Conservation (phyloP, 1,284 basidiomycete genomes). For the Naganishia cerealis region DNA sequence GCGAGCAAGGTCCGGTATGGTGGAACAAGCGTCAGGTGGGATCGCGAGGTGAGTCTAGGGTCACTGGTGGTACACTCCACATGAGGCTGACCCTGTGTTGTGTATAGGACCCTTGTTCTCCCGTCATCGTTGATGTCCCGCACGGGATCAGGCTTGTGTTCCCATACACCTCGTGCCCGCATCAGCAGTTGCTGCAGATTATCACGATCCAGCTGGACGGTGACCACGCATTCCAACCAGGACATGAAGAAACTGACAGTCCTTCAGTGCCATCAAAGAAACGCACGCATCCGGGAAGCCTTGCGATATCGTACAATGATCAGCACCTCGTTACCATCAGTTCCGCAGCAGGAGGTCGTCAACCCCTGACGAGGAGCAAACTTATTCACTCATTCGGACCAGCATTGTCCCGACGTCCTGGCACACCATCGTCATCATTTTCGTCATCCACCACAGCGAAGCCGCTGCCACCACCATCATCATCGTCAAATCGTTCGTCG, state of each 20-base stretch:
- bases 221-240: background rate
- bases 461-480: background rate
- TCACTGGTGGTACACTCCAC: background rate
- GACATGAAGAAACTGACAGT: conserved; percentile 59
- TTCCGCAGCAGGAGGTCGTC: background rate
- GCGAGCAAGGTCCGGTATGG: conserved; percentile 62
- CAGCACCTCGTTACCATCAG: conserved; percentile 22
- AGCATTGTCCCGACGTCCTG: conserved; percentile 64
- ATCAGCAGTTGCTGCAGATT: conserved; percentile 22
- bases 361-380: conserved; percentile 50
- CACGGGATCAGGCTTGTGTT: conserved; percentile 77
- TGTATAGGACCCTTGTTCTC: conserved; percentile 57
- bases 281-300: conserved; percentile 27
- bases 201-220: conserved; percentile 5
- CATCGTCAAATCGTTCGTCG: background rate
- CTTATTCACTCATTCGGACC: conserved; percentile 75
- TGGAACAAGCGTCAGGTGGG: conserved; percentile 78
- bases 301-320: conserved; percentile 35
- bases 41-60: conserved; percentile 61
- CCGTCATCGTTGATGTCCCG: conserved; percentile 72
- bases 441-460: background rate
- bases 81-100: conserved; percentile 4
- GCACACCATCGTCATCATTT: conserved; percentile 35
- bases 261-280: conserved; percentile 68
- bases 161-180: conserved; percentile 65